These are phyloP conservation scores for Casuarina glauca DNA, from an alignment of 306 rosid genomes.

Conservation along the genomic window DNA sequence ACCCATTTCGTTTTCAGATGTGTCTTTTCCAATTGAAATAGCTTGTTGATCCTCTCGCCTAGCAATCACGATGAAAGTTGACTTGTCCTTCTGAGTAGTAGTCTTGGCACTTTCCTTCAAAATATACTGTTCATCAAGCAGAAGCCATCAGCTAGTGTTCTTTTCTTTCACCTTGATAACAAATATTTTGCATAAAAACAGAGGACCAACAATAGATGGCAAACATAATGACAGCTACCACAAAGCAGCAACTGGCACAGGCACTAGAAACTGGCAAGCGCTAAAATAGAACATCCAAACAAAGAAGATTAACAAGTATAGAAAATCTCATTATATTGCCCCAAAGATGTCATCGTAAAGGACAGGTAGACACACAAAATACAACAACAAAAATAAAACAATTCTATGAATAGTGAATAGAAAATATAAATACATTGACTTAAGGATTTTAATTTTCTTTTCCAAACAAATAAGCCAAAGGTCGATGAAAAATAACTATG, in stretches of 20 bases:
- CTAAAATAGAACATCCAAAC: not conserved
- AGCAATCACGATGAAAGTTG: conserved; percentile 54
- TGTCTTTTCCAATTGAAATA: conserved; percentile 54
- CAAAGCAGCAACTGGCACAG: conserved; percentile 10
- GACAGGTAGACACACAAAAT: not conserved
- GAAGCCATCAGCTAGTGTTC: conserved; percentile 21
- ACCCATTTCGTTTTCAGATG: conserved; percentile 58
- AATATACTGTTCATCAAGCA: conserved; percentile 68
- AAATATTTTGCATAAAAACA: not conserved
- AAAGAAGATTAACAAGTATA: not conserved
- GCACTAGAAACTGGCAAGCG: conserved; percentile 6
- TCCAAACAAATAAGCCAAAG: not conserved
- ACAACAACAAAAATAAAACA: not conserved
- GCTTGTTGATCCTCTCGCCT: conserved; percentile 63
- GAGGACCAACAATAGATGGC: not conserved
- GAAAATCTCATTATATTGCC: conserved; percentile 4
- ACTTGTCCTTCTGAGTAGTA: conserved; percentile 60
- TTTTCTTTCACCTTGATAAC: not conserved
- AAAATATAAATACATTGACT: not conserved
- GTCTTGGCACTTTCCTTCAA: conserved; percentile 66
- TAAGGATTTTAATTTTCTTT: not conserved
- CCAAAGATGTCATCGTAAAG: not conserved
- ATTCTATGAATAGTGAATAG: not conserved
- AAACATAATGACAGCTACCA: conserved; percentile 4
- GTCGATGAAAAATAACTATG: not conserved